These are phyloP conservation scores for Sporothrix sp. DNA, from an alignment of 2,329 filamentous ascomycete species.

Conservation along the genomic window DNA sequence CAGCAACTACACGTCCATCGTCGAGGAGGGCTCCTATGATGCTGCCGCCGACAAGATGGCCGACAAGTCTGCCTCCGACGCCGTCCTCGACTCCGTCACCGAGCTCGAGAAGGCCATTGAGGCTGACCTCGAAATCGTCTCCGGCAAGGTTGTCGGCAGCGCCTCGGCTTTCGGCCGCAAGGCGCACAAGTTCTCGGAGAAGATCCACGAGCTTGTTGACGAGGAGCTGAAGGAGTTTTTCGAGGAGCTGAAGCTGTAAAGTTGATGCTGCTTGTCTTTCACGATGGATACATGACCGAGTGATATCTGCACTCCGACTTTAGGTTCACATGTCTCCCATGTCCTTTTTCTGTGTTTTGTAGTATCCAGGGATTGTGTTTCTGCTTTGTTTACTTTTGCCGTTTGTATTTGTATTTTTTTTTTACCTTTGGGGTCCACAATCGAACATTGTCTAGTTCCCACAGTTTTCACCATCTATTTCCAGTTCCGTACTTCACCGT, in stretches of 20 bases:
- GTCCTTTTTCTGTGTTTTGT: slow-evolving; percentile 6
- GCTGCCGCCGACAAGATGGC: slow-evolving; percentile 21
- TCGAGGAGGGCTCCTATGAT: slow-evolving; percentile 61
- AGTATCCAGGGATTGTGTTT: slow-evolving; percentile 5
- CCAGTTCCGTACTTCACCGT: too few species aligned
- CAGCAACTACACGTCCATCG: slow-evolving; percentile 79
- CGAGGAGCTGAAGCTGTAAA: slow-evolving; percentile 37
- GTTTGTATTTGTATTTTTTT: neutral
- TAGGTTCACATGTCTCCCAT: slow-evolving; percentile 15
- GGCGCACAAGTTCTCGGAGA: slow-evolving; percentile 52
- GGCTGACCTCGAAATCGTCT: slow-evolving; percentile 51
- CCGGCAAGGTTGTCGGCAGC: slow-evolving; percentile 46
- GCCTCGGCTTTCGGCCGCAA: slow-evolving; percentile 44
- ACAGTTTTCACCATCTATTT: too few species aligned
- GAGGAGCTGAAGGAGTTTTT: slow-evolving; percentile 52
- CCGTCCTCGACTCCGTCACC: slow-evolving; percentile 37
- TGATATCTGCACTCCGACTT: too few species aligned
- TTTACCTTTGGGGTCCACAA: slow-evolving; percentile 4
- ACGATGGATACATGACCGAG: too few species aligned
- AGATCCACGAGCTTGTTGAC: slow-evolving; percentile 53
- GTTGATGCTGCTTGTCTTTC: slow-evolving; percentile 11
- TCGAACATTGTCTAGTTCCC: neutral
- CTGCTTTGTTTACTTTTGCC: neutral
- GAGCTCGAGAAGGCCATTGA: slow-evolving; percentile 52
- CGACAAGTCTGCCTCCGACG: slow-evolving; percentile 29